phyloP scores from a whole-genome alignment of 352 stramenopile genomes.

The Phytophthora sp. region DNA sequence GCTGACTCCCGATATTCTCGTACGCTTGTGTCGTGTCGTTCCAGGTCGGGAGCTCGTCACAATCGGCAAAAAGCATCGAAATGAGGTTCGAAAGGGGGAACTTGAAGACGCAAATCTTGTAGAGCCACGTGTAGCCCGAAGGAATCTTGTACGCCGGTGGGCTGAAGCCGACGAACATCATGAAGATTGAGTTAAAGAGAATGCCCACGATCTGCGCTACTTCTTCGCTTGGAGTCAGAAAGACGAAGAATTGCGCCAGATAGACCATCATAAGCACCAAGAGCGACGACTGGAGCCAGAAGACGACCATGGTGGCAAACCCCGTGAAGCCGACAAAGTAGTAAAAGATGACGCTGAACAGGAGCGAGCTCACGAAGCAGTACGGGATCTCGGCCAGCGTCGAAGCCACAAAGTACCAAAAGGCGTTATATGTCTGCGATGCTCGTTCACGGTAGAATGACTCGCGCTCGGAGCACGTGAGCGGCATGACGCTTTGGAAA shows the following conservation, averaged over 20 bases:
- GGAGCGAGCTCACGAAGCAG: slow-evolving; percentile 9
- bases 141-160: slow-evolving; percentile 28
- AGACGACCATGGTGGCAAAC: slow-evolving; percentile 33
- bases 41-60: background rate
- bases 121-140: slow-evolving; percentile 24
- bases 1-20: slow-evolving; percentile 13
- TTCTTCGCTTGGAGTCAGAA: slow-evolving; percentile 13
- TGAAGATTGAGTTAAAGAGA: slow-evolving; percentile 36
- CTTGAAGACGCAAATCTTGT: slow-evolving; percentile 25
- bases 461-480: slow-evolving; percentile 77
- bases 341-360: slow-evolving; percentile 15
- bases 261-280: slow-evolving; percentile 53
- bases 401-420: slow-evolving; percentile 34
- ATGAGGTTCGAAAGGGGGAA: slow-evolving; percentile 30
- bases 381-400: slow-evolving; percentile 80
- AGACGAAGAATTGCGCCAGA: slow-evolving; percentile 25
- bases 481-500: slow-evolving; percentile 26
- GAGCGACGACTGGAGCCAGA: slow-evolving; percentile 44
- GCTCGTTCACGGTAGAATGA: slow-evolving; percentile 87
- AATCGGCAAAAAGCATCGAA: slow-evolving; percentile 21
- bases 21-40: slow-evolving; percentile 11
- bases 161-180: slow-evolving; percentile 39
- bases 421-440: slow-evolving; percentile 68
- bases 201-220: slow-evolving; percentile 28
- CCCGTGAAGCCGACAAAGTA: slow-evolving; percentile 14